Percentiles rank a stretch among this genome's conserved stretches.
These are phyloP conservation scores for Pachysandra terminalis DNA, from an alignment of 164 flowering plant genomes.

Conservation along the genomic window DNA sequence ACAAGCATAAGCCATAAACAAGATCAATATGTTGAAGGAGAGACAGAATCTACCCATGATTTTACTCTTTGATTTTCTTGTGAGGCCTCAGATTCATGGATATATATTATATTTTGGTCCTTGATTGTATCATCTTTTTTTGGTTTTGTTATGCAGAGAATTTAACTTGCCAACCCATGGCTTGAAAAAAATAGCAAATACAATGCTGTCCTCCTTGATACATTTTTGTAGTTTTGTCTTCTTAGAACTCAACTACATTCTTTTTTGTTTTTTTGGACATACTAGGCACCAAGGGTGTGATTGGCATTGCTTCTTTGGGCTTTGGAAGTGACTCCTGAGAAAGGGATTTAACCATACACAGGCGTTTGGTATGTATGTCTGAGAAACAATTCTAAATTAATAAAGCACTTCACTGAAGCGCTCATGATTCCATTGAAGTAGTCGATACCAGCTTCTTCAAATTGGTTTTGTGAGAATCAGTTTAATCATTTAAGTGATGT, in stretches of 20 bases:
- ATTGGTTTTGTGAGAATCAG: too few species aligned
- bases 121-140: conserved; percentile 19
- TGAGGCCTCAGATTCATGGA: background rate
- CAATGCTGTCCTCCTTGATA: background rate
- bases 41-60: conserved; percentile 14
- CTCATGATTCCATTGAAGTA: too few species aligned
- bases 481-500: too few species aligned
- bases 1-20: conserved; percentile 6
- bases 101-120: conserved; percentile 8
- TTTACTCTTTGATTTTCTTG: background rate
- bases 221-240: background rate
- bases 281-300: background rate
- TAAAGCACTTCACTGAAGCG: too few species aligned
- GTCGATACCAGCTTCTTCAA: too few species aligned
- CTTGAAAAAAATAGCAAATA: background rate
- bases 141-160: conserved; percentile 1
- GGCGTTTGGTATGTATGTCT: too few species aligned
- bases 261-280: background rate
- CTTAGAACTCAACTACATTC: background rate
- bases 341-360: too few species aligned
- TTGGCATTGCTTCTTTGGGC: too few species aligned
- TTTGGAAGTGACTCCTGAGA: too few species aligned
- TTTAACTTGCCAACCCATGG: background rate
- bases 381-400: too few species aligned
- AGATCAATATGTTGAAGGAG: conserved; percentile 11